phyloP scores from a whole-genome alignment of 306 rosid genomes.

The Vigna unguiculata region DNA sequence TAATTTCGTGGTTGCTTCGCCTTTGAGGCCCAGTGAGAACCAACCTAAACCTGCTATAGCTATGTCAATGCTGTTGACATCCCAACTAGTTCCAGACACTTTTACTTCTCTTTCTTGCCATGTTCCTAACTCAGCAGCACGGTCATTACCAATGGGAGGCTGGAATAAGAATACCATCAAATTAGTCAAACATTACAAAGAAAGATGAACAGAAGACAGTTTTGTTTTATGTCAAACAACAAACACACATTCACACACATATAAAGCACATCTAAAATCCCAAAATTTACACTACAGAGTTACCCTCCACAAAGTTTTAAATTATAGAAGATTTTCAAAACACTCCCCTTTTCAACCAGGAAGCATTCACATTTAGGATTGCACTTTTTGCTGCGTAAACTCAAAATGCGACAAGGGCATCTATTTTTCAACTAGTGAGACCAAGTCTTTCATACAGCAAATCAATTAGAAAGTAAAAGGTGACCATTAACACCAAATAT shows the following conservation, averaged over 20 bases:
- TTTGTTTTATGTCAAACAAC: background rate
- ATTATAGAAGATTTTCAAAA: no score
- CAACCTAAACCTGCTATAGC: constrained; percentile 86
- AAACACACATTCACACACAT: no score
- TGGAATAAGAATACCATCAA: constrained; percentile 44
- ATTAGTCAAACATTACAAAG: constrained; percentile 32
- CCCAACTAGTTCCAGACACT: constrained; percentile 85
- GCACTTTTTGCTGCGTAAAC: background rate
- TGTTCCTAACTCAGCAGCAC: constrained; percentile 65
- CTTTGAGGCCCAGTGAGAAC: constrained; percentile 85
- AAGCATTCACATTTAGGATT: background rate
- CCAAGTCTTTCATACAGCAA: background rate
- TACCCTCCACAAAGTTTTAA: no score
- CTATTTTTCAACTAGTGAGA: background rate
- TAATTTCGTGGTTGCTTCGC: constrained; percentile 77
- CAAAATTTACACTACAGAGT: no score
- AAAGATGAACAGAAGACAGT: background rate
- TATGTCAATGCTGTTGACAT: constrained; percentile 75
- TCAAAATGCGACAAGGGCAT: background rate
- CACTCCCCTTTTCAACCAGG: background rate
- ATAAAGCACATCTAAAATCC: no score
- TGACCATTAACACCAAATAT: background rate
- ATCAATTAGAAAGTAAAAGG: constrained; percentile 6
- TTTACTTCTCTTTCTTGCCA: constrained; percentile 78
- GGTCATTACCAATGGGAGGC: constrained; percentile 80